Conservation (phyloP, 345 rosid species). For the Aethionema arabicum region DNA sequence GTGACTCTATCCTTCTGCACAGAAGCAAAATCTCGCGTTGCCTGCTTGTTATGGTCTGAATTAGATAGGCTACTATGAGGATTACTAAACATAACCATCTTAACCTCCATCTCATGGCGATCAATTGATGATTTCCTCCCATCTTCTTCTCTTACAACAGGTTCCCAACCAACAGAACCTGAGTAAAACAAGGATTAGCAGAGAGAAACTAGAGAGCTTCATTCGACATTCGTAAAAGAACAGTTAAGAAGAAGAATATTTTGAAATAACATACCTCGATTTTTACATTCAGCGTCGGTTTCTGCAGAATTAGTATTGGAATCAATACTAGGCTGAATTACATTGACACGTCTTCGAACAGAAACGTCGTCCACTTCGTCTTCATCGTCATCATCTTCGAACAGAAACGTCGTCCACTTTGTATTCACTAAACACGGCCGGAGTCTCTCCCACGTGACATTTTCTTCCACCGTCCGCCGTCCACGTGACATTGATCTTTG, state of each 20-base stretch:
- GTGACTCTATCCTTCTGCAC: constrained; percentile 55
- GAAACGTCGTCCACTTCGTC: constrained; percentile 39
- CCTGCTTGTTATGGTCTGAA: constrained; percentile 47
- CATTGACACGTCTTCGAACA: background rate
- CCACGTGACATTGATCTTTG: no score
- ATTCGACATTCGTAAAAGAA: no score
- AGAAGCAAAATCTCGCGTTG: constrained; percentile 47
- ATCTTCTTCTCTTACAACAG: constrained; percentile 47
- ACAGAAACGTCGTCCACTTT: no score
- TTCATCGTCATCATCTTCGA: constrained; percentile 50
- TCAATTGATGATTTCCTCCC: constrained; percentile 37
- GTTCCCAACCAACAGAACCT: constrained; percentile 44
- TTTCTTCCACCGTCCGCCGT: constrained; percentile 55
- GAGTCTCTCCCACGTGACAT: constrained; percentile 76
- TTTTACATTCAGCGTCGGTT: constrained; percentile 43
- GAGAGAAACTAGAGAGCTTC: no score
- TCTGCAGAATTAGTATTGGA: constrained; percentile 29
- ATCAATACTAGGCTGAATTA: constrained; percentile 27
- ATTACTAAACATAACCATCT: constrained; percentile 46
- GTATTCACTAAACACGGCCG: constrained; percentile 58
- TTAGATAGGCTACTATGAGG: constrained; percentile 54
- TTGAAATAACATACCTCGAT: constrained; percentile 42
- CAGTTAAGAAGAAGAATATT: background rate
- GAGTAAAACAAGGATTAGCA: constrained; percentile 1
- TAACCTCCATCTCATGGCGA: constrained; percentile 36